Conservation (phyloP, 495 filamentous ascomycete species). For the Trichoderma asperelloides region DNA sequence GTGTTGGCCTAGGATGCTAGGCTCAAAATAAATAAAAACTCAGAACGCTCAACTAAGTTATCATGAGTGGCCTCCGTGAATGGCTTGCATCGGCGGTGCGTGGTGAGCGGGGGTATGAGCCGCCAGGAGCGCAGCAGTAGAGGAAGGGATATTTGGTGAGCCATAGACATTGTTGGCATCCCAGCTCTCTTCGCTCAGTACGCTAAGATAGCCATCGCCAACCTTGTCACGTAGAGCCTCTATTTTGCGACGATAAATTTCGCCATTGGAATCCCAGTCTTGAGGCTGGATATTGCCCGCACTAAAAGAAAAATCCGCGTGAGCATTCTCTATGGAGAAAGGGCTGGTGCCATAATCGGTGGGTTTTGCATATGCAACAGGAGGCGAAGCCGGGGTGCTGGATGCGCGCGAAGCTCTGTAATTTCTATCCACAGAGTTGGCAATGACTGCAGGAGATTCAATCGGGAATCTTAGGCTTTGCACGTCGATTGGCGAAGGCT, state of each 20-base stretch:
- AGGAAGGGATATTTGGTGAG: not conserved
- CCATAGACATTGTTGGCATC: conserved; percentile 20
- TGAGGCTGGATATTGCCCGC: conserved; percentile 36
- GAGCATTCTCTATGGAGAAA: conserved; percentile 25
- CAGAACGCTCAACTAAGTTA: not conserved
- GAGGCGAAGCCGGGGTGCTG: conserved; percentile 19
- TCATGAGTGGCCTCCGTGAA: conserved; percentile 37
- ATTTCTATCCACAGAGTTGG: conserved; percentile 23
- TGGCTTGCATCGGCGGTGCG: conserved; percentile 38
- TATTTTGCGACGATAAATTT: conserved; percentile 75
- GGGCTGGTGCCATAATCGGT: conserved; percentile 18
- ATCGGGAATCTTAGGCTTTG: not conserved
- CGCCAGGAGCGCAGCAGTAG: conserved; percentile 29
- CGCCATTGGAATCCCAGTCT: conserved; percentile 62
- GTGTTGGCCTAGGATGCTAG: not conserved
- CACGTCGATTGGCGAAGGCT: not conserved
- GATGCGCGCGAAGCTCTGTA: conserved; percentile 37
- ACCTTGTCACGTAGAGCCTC: conserved; percentile 77
- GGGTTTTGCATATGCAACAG: conserved; percentile 20
- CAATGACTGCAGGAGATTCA: not conserved
- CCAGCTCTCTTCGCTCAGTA: conserved; percentile 71
- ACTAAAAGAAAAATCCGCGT: conserved; percentile 36
- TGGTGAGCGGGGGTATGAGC: conserved; percentile 31
- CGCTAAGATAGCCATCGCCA: conserved; percentile 74
- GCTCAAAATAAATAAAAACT: not conserved